Conservation (phyloP, 148 eudicot species). For the Amaranthus cruentus region DNA sequence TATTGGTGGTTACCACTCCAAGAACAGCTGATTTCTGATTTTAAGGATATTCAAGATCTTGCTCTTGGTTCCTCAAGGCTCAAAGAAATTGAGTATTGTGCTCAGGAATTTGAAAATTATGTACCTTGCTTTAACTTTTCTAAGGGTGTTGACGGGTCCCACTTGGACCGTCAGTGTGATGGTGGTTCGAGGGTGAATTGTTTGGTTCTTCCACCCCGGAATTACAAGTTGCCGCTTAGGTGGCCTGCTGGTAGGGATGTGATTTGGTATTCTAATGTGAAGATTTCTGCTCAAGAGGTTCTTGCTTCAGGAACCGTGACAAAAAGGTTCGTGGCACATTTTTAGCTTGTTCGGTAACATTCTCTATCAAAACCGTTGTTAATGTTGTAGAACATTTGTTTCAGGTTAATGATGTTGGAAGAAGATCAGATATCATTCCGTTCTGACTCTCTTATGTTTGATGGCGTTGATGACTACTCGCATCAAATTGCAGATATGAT, state of each 20-base stretch:
- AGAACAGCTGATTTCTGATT: slow-evolving; percentile 60
- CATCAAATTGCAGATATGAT: slow-evolving; percentile 98
- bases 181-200: slow-evolving; percentile 43
- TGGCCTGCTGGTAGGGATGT: slow-evolving; percentile 98
- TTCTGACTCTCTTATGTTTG: slow-evolving; percentile 66
- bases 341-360: neutral
- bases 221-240: slow-evolving; percentile 71
- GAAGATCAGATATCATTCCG: slow-evolving; percentile 90
- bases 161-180: slow-evolving; percentile 61
- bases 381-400: slow-evolving; percentile 8
- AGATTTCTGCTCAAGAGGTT: slow-evolving; percentile 87
- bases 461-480: slow-evolving; percentile 86
- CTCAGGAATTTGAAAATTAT: slow-evolving; percentile 56
- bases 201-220: slow-evolving; percentile 64
- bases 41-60: slow-evolving; percentile 60
- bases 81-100: slow-evolving; percentile 69
- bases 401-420: slow-evolving; percentile 94
- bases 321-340: slow-evolving; percentile 57
- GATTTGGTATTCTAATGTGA: slow-evolving; percentile 88
- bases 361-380: neutral
- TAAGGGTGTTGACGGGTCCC: slow-evolving; percentile 36
- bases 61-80: slow-evolving; percentile 50
- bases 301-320: slow-evolving; percentile 92
- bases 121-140: slow-evolving; percentile 77
- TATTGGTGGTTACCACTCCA: slow-evolving; percentile 50